Base-by-base conservation (phyloP, 441 rosid genomes). In the Metrosideros polymorpha region DNA sequence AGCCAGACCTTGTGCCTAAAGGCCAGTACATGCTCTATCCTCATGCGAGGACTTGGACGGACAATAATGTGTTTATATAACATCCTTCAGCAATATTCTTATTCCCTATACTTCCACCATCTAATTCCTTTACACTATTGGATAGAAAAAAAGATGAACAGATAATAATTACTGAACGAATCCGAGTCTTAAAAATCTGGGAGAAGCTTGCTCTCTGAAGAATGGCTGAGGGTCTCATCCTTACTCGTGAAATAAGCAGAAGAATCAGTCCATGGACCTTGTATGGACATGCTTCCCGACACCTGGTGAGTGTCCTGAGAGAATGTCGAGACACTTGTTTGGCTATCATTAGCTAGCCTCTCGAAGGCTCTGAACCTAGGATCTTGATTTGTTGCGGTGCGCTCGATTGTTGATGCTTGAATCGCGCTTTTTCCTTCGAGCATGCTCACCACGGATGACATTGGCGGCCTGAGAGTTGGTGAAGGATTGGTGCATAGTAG, bases 401-500 rank as follows among this genome's bases (percentile, higher is more conserved):
- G 94, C 89, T 89, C 94, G 59, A 94, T 88, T 55, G 91, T 61
- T 0, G 98, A 95, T 25, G 94, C 93, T 87, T 94, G 91, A 83
- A 93, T 90, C 35, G 90, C 82, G 24, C n/a, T 87, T 49, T 90
- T 92, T 18, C 95, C 96, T 84, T 94, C 92, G 0, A 94, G 87
- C 96, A 94, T 94, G 66, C 90, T 90, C 54, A 91, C 95, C 30
- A 91, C 93, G 30, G 92, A 89, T n/a, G 96, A 94, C 95, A 94
- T 94, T 14, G 89, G 77, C 79, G 95, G 95, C 84, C 96, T 92
- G 4, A 92, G 27, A 10, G 96, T 90, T 3, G 96, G 94, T 86
- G 95, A 92, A 27, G 91, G 89, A 85, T 91, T 92, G 47, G 96
- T 90, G 87, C 96, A 94, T 55, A 92, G 87, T 1, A 94, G 87